These are phyloP conservation scores for Magnusiomyces sp. DNA, from an alignment of 1,139 yeast genomes.

Conservation along the genomic window DNA sequence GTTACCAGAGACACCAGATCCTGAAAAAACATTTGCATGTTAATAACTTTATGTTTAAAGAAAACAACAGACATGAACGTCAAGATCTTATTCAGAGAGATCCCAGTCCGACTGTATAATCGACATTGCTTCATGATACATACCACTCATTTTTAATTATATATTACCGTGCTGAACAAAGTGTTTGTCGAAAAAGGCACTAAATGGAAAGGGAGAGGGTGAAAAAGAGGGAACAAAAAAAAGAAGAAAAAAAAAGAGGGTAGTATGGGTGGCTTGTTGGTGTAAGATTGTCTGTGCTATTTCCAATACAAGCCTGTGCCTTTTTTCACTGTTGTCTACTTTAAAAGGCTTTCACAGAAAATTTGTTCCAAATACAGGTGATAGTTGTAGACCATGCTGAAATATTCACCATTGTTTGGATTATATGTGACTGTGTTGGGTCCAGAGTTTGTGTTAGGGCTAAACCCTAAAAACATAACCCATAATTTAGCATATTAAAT, in stretches of 20 bases:
- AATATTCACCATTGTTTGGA: too few species aligned
- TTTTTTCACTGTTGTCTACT: too few species aligned
- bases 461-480: too few species aligned
- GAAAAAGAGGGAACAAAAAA: not conserved
- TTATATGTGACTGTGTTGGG: too few species aligned
- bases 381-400: too few species aligned
- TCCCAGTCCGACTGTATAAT: too few species aligned
- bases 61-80: too few species aligned
- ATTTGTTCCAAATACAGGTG: too few species aligned
- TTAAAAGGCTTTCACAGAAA: too few species aligned
- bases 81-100: too few species aligned
- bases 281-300: not conserved
- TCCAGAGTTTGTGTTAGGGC: too few species aligned
- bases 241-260: not conserved
- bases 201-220: not conserved
- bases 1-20: conserved; percentile 93
- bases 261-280: not conserved
- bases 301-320: not conserved
- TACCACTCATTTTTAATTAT: conserved; percentile 8
- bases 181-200: conserved; percentile 2
- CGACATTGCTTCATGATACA: not conserved
- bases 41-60: conserved; percentile 9
- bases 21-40: conserved; percentile 12
- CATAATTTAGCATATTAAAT: too few species aligned
- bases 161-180: conserved; percentile 5